Conservation (phyloP, 73 alveolate genomes). For the Uronychia setigera region DNA sequence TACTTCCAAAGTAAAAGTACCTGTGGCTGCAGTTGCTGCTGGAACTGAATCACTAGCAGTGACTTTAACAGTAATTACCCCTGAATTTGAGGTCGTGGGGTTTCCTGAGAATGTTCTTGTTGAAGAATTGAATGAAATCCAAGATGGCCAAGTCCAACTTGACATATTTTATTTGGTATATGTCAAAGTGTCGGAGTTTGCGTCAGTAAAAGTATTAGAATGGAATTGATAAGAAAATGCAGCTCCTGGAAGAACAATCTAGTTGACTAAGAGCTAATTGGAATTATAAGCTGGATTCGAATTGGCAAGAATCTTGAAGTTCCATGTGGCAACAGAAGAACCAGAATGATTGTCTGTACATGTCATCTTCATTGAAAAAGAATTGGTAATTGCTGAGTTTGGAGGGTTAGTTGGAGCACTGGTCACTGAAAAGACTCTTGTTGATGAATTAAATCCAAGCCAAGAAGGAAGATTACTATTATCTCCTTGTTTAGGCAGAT, state of each 20-base stretch:
- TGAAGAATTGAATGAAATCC: conserved; percentile 24
- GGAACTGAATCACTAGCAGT: conserved; percentile 10
- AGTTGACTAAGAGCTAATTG: not conserved
- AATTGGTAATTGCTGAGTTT: too few species aligned
- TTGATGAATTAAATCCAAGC: conserved; percentile 3
- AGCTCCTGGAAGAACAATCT: not conserved
- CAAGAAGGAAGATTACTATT: conserved; percentile 6
- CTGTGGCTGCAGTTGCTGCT: conserved; percentile 1
- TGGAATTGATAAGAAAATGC: not conserved
- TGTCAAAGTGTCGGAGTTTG: not conserved
- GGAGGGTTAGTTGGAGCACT: too few species aligned
- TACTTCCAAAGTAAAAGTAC: not conserved
- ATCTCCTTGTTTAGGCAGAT: not conserved
- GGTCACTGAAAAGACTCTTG: conserved; percentile 16
- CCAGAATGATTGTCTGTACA: too few species aligned
- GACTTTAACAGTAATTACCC: not conserved
- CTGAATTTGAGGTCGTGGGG: conserved; percentile 6
- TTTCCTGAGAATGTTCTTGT: conserved; percentile 23
- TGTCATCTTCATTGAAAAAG: too few species aligned
- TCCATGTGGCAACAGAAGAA: too few species aligned
- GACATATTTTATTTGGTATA: not conserved
- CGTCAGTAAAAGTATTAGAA: not conserved
- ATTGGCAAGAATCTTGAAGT: too few species aligned
- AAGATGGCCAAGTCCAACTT: not conserved
- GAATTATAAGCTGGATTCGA: too few species aligned